Evolutionary conservation across 2,329 filamentous ascomycete genomes (phyloP), one percentile per base, ranked within the genome.

Genomic region (Dactylellina cionopaga): DNA sequence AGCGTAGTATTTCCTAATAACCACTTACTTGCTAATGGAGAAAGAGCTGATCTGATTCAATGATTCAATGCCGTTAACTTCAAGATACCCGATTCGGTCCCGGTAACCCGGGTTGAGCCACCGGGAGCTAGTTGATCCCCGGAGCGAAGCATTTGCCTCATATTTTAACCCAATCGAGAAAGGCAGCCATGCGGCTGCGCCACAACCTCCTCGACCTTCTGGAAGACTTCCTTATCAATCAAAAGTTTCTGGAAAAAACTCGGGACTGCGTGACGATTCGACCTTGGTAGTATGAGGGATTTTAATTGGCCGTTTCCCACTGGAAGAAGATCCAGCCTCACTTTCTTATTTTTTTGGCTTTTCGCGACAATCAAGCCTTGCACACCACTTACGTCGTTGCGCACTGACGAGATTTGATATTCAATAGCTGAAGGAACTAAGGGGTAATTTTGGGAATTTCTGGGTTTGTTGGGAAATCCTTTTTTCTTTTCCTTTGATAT

Each of bases 211-310:
- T 56, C 55, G 29, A 54, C 55, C 39, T 71, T 71, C 66, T 71
- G 49, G 66, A 71, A 71, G 52, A 64, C 58, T 71, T 64, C 66
- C 66, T 54, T 64, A 71, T 71, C 58, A 63, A 71, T 64, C 60
- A 58, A 60, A n/a, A n/a, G 33, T 39, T 71, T 64, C 47, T 62
- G 43, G 58, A 62, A 71, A 51, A 13, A 43, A 46, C 47, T 63
- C 33, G 15, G 49, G 47, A 24, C 19, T 10, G 6, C 17, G 41
- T 19, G 27, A 70, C 37, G 9, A 17, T 33, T 41, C 35, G 47
- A 51, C 29, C 47, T n/a, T 35, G 43, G 55, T 64, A 59, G 25
- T 71, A 71, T 71, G 66, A 71, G 66, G 66, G 51, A 71, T 71
- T 71, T 71, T 71, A 41, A 71, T 71, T 71, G 66, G 66, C 52